Evolutionary conservation across 805 yeast genomes (phyloP).

Genomic region (Yamadazyma insecticola): DNA sequence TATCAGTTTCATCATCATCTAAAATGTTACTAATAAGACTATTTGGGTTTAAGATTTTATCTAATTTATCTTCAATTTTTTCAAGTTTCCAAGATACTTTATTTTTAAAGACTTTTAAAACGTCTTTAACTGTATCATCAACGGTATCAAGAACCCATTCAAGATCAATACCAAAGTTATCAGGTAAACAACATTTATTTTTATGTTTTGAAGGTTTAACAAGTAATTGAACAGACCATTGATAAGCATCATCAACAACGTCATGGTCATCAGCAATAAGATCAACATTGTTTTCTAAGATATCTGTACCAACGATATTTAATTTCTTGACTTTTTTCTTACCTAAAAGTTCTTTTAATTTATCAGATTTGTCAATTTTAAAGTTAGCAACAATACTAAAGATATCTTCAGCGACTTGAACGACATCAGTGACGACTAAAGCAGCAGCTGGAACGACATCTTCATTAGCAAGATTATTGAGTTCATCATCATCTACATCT

Average conservation of each 20-base stretch:
- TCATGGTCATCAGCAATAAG: slow-evolving; percentile 8
- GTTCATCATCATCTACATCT: background rate
- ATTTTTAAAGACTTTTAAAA: slow-evolving; percentile 4
- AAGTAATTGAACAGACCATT: slow-evolving; percentile 20
- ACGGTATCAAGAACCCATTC: slow-evolving; percentile 6
- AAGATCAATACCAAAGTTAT: slow-evolving; percentile 15
- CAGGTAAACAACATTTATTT: slow-evolving; percentile 21
- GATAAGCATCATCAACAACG: slow-evolving; percentile 11
- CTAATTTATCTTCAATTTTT: slow-evolving; percentile 3
- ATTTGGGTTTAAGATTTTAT: slow-evolving; percentile 4
- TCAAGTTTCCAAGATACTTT: slow-evolving; percentile 5
- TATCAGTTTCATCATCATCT: background rate
- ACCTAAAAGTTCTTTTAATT: slow-evolving; percentile 11
- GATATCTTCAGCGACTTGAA: slow-evolving; percentile 14
- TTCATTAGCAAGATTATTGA: no score
- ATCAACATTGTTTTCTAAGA: slow-evolving; percentile 7
- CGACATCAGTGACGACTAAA: slow-evolving; percentile 19
- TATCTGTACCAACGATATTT: slow-evolving; percentile 17
- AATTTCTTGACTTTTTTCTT: slow-evolving; percentile 14
- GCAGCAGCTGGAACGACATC: slow-evolving; percentile 20
- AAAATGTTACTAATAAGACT: slow-evolving; percentile 6
- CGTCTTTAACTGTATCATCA: slow-evolving; percentile 3
- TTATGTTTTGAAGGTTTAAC: slow-evolving; percentile 14
- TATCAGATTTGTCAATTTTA: slow-evolving; percentile 16
- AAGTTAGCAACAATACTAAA: slow-evolving; percentile 20